These are phyloP conservation scores for Ganoderma lingzhi DNA, from an alignment of 1,284 basidiomycete genomes.

Conservation along the genomic window DNA sequence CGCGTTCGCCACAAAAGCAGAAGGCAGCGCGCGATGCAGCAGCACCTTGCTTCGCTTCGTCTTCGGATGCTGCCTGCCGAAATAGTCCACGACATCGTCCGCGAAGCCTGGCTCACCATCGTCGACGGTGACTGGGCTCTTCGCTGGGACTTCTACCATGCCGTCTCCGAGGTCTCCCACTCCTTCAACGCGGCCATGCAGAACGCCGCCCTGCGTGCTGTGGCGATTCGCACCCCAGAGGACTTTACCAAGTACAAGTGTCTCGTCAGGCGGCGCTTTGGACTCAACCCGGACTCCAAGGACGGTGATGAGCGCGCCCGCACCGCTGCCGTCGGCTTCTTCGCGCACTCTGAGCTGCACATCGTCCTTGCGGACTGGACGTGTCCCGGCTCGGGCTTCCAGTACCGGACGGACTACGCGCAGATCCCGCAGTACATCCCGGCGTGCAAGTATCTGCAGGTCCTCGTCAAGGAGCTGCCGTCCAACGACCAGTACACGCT, in stretches of 20 bases:
- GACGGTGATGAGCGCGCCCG: constrained; percentile 19
- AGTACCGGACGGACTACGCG: constrained; percentile 25
- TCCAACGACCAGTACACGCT: constrained; percentile 18
- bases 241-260: constrained; percentile 23
- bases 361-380: constrained; percentile 25
- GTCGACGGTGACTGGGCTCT: constrained; percentile 14
- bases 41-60: constrained; percentile 5
- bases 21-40: background rate
- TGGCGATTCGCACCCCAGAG: constrained; percentile 20
- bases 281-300: constrained; percentile 12
- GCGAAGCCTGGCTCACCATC: constrained; percentile 22
- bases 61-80: constrained; percentile 19
- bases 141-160: constrained; percentile 24
- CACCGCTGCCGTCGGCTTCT: constrained; percentile 19
- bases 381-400: constrained; percentile 9
- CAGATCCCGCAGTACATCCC: constrained; percentile 28
- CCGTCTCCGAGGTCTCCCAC: constrained; percentile 19
- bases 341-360: constrained; percentile 23
- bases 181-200: constrained; percentile 20
- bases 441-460: constrained; percentile 13
- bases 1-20: background rate
- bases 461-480: constrained; percentile 23
- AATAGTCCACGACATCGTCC: constrained; percentile 22
- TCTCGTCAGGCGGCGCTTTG: constrained; percentile 21
- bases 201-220: constrained; percentile 18